Evolutionary conservation across 2,329 filamentous ascomycete species (phyloP), one percentile per base, ranked within the genome.

Genomic region (Exophiala spinifera): DNA sequence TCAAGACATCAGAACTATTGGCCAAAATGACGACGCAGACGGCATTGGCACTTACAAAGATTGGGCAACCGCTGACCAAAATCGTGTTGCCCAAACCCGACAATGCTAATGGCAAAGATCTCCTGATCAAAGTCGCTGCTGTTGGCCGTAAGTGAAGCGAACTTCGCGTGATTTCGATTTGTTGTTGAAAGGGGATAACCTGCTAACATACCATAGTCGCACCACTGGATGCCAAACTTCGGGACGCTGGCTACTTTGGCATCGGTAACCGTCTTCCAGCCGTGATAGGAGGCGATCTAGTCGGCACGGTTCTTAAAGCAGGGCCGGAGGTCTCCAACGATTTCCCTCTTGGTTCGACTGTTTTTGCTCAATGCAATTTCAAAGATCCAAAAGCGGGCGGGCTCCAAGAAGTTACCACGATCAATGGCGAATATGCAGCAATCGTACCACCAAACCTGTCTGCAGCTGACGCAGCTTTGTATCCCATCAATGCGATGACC

Each of bases 321-420:
- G 64, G 65, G 8, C 54, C 64, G 3, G 59, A 60, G 8, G 61
- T 64, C 19, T 58, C 53, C 31, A 47, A 39, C 14, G 8, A 37
- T 10, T 40, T 49, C 10, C 59, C 67, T 40, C 37, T 68, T 11
- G 69, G 69, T 8, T 63, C 68, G 46, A 62, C 65, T 3, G 57
- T 73, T 45, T 65, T 71, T 25, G 52, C 52, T 1, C 64, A 71
- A 45, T 49, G 55, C 64, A 39, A 19, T 37, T 13, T 56, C 60
- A 19, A n/a, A 21, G 21, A 20, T 21, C 31, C 31, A 6, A 13
- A 14, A n/a, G 31, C n/a, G 14, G 33, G 46, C 6, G 73, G 67
- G 1, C 60, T 74, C 8, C 71, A 74, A 51, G 60, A 74, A 59
- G 73, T 71, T 50, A 62, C 67, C 2, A 28, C 71, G 21, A 51